phyloP scores from a whole-genome alignment of 192 early-diverging fungal genomes.

The Neocallimastix lanati region DNA sequence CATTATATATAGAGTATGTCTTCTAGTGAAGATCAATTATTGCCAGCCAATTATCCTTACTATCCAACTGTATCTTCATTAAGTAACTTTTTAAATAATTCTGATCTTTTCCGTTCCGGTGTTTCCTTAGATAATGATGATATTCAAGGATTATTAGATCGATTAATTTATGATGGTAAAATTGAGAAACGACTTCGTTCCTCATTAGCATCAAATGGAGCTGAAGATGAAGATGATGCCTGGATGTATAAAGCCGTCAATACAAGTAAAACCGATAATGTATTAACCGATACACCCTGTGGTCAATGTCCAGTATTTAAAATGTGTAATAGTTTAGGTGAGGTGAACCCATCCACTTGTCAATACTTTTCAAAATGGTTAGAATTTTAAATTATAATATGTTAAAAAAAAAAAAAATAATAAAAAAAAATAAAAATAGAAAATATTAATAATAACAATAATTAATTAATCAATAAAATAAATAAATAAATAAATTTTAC shows the following conservation, averaged over 20 bases:
- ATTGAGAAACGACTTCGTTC: slow-evolving; percentile 40
- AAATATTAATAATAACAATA: too few species aligned
- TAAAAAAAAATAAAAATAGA: too few species aligned
- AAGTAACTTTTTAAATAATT: slow-evolving; percentile 48
- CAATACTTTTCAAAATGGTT: slow-evolving; percentile 70
- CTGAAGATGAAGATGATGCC: slow-evolving; percentile 15
- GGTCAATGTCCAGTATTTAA: slow-evolving; percentile 73
- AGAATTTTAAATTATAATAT: too few species aligned
- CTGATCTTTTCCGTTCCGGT: slow-evolving; percentile 46
- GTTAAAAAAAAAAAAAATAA: too few species aligned
- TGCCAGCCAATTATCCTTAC: slow-evolving; percentile 33
- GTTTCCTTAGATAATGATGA: slow-evolving; percentile 34
- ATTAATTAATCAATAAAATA: too few species aligned
- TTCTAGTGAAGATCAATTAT: slow-evolving; percentile 30
- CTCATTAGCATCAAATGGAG: slow-evolving; percentile 12
- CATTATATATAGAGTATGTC: slow-evolving; percentile 1
- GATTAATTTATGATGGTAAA: slow-evolving; percentile 76
- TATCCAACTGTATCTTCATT: slow-evolving; percentile 58
- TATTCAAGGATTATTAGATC: slow-evolving; percentile 60
- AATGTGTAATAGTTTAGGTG: slow-evolving; percentile 53
- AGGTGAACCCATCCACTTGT: slow-evolving; percentile 58
- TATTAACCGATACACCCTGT: slow-evolving; percentile 66
- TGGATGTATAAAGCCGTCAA: slow-evolving; percentile 56
- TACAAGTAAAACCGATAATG: slow-evolving; percentile 19
- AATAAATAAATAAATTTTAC: too few species aligned